These are phyloP conservation scores for Lycium ferocissimum DNA, from an alignment of 257 asterid genomes.

Conservation along the genomic window DNA sequence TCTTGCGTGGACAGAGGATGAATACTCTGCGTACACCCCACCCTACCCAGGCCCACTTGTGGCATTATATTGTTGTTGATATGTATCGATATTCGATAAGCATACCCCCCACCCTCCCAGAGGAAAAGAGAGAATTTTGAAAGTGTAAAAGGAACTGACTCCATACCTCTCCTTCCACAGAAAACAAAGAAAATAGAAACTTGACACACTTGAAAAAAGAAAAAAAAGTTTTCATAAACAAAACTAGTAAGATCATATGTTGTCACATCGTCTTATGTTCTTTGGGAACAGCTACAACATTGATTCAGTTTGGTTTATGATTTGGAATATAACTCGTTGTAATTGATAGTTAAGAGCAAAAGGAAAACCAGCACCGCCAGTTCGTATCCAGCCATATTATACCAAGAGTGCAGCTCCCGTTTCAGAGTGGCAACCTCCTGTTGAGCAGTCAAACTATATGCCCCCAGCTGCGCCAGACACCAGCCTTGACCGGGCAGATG, in stretches of 20 bases:
- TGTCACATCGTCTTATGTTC: neutral
- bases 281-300: neutral
- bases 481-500: constrained; percentile 49
- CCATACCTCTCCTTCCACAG: neutral
- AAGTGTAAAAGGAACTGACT: neutral
- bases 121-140: neutral
- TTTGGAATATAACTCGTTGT: neutral
- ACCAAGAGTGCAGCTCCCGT: constrained; percentile 52
- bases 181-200: neutral
- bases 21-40: neutral
- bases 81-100: neutral
- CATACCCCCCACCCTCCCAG: neutral
- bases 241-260: neutral
- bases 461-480: neutral
- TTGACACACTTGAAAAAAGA: neutral
- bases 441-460: constrained; percentile 42
- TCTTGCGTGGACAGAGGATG: neutral
- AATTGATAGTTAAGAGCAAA: constrained; percentile 41
- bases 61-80: neutral
- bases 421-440: constrained; percentile 55
- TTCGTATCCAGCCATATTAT: constrained; percentile 52
- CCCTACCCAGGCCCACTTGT: no score
- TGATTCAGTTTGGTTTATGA: neutral
- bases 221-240: neutral
- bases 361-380: constrained; percentile 61